Conservation (phyloP, 1,284 basidiomycete genomes). For the Phylloboletellus chloephorus region DNA sequence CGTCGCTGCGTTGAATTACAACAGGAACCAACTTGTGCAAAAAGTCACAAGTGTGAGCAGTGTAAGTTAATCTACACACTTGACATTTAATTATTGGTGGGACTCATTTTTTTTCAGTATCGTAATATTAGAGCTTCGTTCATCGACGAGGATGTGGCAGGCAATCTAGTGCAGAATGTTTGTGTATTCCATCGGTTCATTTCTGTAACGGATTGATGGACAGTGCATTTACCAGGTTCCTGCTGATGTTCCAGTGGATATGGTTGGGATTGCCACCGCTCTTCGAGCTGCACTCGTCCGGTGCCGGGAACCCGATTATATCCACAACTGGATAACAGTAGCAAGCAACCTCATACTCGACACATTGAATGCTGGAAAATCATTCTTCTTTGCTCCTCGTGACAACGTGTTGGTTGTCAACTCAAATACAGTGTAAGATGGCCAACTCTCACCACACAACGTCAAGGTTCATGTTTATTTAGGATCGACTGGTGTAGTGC, state of each 20-base stretch:
- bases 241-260: conserved; percentile 12
- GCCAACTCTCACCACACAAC: not conserved
- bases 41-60: conserved; percentile 28
- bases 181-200: conserved; percentile 4
- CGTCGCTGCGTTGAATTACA: conserved; percentile 21
- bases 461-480: not conserved
- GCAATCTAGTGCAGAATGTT: conserved; percentile 30
- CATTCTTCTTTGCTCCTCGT: conserved; percentile 19
- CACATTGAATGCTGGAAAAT: conserved; percentile 22
- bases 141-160: conserved; percentile 17
- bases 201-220: not conserved
- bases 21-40: conserved; percentile 6
- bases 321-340: conserved; percentile 27
- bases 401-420: conserved; percentile 26
- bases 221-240: conserved; percentile 13
- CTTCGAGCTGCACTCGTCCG: conserved; percentile 26
- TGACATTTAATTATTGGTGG: not conserved
- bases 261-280: conserved; percentile 20
- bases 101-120: conserved; percentile 23
- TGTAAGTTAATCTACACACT: conserved; percentile 19
- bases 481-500: conserved; percentile 29
- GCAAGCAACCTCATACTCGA: conserved; percentile 27
- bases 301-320: conserved; percentile 17
- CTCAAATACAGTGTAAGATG: conserved; percentile 29
- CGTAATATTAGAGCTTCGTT: conserved; percentile 20